Percentiles rank a stretch among this genome's conserved stretches.
These are phyloP conservation scores for Annona cherimola DNA, from an alignment of 164 flowering plant genomes.

Conservation along the genomic window DNA sequence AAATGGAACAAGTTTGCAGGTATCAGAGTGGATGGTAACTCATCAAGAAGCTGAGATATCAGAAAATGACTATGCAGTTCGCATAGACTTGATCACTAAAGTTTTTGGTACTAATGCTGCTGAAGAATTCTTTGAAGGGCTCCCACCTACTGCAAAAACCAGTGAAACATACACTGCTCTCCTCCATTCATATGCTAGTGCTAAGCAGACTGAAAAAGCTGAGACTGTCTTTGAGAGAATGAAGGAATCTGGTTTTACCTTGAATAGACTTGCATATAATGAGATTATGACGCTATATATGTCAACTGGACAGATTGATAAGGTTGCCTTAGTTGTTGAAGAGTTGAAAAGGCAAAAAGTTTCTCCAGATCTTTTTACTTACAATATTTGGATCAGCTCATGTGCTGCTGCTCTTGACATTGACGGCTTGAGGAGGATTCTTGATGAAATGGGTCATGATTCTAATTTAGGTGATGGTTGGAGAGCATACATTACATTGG, in stretches of 20 bases:
- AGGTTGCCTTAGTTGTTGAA: slow-evolving; percentile 58
- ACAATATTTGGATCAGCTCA: slow-evolving; percentile 84
- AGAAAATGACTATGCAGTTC: slow-evolving; percentile 64
- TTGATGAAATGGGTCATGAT: slow-evolving; percentile 58
- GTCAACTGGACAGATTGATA: slow-evolving; percentile 78
- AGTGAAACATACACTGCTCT: slow-evolving; percentile 86
- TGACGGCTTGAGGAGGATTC: slow-evolving; percentile 48
- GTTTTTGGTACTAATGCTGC: slow-evolving; percentile 9
- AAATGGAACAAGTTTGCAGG: slow-evolving; percentile 45
- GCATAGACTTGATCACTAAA: slow-evolving; percentile 45
- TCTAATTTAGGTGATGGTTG: slow-evolving; percentile 47
- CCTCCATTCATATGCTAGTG: slow-evolving; percentile 76
- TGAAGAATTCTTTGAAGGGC: slow-evolving; percentile 5
- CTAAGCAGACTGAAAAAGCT: slow-evolving; percentile 59
- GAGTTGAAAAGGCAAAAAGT: slow-evolving; percentile 54
- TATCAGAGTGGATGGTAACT: slow-evolving; percentile 88
- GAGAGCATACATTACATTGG: slow-evolving; percentile 54
- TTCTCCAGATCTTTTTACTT: slow-evolving; percentile 72
- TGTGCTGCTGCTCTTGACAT: slow-evolving; percentile 68
- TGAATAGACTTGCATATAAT: slow-evolving; percentile 65
- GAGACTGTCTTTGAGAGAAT: slow-evolving; percentile 57
- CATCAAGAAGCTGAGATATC: slow-evolving; percentile 53
- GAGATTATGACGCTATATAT: slow-evolving; percentile 93
- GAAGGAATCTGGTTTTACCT: slow-evolving; percentile 40
- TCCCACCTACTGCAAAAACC: slow-evolving; percentile 37